Percentiles rank a stretch among this genome's conserved stretches.
phyloP scores from a whole-genome alignment of 768 basidiomycete genomes.

The Tylopilus balloui region DNA sequence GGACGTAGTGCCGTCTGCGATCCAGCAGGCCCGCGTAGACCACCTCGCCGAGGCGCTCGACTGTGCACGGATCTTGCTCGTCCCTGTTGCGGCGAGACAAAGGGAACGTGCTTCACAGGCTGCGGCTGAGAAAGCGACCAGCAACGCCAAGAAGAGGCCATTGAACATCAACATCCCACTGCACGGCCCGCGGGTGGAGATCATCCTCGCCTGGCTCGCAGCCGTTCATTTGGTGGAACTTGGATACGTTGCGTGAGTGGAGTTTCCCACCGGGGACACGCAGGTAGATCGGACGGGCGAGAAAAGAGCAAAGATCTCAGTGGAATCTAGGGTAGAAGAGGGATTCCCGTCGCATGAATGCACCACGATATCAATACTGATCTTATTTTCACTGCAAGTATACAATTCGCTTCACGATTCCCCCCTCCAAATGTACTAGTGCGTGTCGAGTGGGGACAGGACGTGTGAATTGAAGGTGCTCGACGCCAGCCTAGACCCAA shows the following conservation, averaged over 20 bases:
- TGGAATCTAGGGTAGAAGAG: conserved; percentile 10
- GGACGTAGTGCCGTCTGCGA: conserved; percentile 10
- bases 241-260: conserved; percentile 37
- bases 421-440: neutral
- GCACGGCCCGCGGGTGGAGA: conserved; percentile 82
- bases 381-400: neutral
- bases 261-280: neutral
- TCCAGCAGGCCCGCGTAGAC: conserved; percentile 30
- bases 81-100: conserved; percentile 64
- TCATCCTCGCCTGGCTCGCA: conserved; percentile 80
- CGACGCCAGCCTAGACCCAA: no score
- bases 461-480: no score
- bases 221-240: conserved; percentile 76
- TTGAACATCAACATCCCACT: conserved; percentile 74
- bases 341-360: neutral
- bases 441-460: no score
- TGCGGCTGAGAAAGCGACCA: conserved; percentile 44
- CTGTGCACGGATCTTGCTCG: conserved; percentile 65
- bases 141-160: conserved; percentile 46
- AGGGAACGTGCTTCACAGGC: conserved; percentile 52
- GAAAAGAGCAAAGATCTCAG: conserved; percentile 10
- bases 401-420: neutral
- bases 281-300: neutral
- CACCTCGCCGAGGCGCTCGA: conserved; percentile 59
- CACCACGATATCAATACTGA: neutral